A percentile compares a stretch with the other conserved stretches of the same genome.
Evolutionary conservation across 176 grass and related monocot species (phyloP).

Genomic region (Puya raimondii): DNA sequence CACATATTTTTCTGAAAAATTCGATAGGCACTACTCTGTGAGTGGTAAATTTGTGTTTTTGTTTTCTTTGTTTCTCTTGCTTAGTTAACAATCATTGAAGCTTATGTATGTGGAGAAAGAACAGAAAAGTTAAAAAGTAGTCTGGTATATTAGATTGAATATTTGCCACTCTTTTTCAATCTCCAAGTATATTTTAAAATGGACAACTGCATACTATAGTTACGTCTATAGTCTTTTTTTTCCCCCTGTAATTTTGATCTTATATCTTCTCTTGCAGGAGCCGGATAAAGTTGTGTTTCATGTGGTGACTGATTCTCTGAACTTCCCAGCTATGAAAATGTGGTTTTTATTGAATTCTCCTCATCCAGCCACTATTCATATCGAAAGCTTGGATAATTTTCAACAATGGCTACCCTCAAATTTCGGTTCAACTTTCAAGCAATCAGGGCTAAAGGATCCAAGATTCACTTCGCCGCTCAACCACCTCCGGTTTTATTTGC

Average conservation of each 20-base stretch:
- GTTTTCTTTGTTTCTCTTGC: too few species aligned
- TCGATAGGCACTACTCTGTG: too few species aligned
- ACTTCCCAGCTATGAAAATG: slow-evolving; percentile 79
- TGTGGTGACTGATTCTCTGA: slow-evolving; percentile 68
- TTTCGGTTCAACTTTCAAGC: slow-evolving; percentile 59
- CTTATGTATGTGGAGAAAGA: too few species aligned
- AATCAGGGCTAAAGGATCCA: slow-evolving; percentile 37
- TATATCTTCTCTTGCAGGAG: slow-evolving; percentile 35
- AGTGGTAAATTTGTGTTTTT: too few species aligned
- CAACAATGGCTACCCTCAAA: slow-evolving; percentile 33
- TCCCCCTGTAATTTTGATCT: slow-evolving; percentile 12
- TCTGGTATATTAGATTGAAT: background rate
- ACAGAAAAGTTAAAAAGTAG: too few species aligned
- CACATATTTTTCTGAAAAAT: too few species aligned
- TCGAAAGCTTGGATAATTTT: slow-evolving; percentile 52
- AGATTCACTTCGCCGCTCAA: slow-evolving; percentile 72
- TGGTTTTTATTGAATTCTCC: slow-evolving; percentile 80
- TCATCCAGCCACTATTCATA: slow-evolving; percentile 38
- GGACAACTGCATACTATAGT: too few species aligned
- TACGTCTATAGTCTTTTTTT: background rate
- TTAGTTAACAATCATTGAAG: too few species aligned
- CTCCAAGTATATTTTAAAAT: too few species aligned
- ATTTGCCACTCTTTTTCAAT: too few species aligned
- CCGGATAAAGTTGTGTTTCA: slow-evolving; percentile 72
- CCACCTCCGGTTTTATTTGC: slow-evolving; percentile 86